Base-by-base conservation (phyloP, 1,139 yeast genomes). In the Arxiozyma slooffiae region DNA sequence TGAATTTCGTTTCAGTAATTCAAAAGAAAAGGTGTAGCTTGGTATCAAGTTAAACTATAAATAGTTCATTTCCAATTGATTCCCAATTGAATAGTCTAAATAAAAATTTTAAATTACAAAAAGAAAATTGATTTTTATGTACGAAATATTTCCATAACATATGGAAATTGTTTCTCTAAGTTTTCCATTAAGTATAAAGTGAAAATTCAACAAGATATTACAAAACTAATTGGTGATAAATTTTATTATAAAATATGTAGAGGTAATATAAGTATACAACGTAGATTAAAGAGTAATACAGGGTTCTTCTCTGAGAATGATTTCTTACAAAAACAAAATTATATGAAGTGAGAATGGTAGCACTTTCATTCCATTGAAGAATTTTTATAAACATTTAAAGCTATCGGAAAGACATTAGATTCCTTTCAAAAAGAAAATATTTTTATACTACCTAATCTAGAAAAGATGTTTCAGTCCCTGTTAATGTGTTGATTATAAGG, bases 311-410 rank as follows among this genome's bases (percentile, higher is more conserved):
- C 64, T 9, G 69, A 72, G 1, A 68, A 67, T 20, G 75, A 73
- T 54, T 84, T 84, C 61, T 58, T 62, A 1, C 57, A 71, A 0
- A 62, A 60, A 1, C 64, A 67, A 7, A 72, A 68, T 5, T 82
- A 77, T 61, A 61, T 67, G n/a, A 59, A 58, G 1, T 83, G 89
- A 87, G 80, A 80, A 58, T 58, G 61, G 4, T 58, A 72, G 26
- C 83, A 81, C 58, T 55, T 67, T 1, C 61, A 58, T 1, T 67
- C 66, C 2, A 67, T 81, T 47, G 70, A 71, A 1, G 63, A 60
- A 23, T 63, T 78, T 26, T 61, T 71, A 53, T 55, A 67, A 53
- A 70, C 75, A 66, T 79, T 64, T 70, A 73, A 56, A 43, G 34
- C 47, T 5, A 17, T 44, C 26, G 50, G 50, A 6, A 47, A 52